Evolutionary conservation across 352 stramenopile species (phyloP), one percentile per base, ranked within the genome.

Genomic region (Phytophthora citrophthora): DNA sequence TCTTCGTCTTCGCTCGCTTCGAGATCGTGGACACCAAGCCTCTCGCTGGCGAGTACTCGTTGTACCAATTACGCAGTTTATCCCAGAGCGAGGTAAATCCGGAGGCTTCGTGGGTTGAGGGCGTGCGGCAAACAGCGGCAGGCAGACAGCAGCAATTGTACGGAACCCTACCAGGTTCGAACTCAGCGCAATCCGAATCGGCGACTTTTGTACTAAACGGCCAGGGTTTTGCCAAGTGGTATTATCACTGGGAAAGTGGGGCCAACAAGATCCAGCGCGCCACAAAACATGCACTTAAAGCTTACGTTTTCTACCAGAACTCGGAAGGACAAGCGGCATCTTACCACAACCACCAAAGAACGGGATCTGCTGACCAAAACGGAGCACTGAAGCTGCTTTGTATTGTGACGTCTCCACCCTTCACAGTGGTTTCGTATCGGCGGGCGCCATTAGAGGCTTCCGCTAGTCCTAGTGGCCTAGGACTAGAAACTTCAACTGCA

Each of bases 31-130:
- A 77, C 27, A 68, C 51, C 36, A 64, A 53, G 5, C 58, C 24
- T 51, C 39, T 45, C 10, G 32, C 38, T 16, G 40, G n/a, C 13
- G n/a, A 34, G 1, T 48, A 61, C 26, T 64, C 64, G 7, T 27
- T 72, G 31, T 34, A 16, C 34, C 64, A 72, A 20, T 64, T 74
- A 11, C 56, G 53, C 10, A 62, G 70, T 20, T 66, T 79, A 16
- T 73, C 81, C 26, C 81, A 90, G 53, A 85, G 65, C 31, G 81
- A 88, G 47, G 48, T 77, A 24, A 82, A 77, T 2, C 78, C 81
- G 26, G 81, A 88, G 57, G 81, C 72, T 31, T 76, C 81, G 40
- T 90, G 81, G 81, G 86, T 90, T 47, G 71, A 86, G 31, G 81
- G 78, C 9, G 64, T 68, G 3, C 52, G 26, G 6, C 58, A 72